Evolutionary conservation across 2,329 filamentous ascomycete genomes (phyloP).

Genomic region (Ophiostoma populinum): DNA sequence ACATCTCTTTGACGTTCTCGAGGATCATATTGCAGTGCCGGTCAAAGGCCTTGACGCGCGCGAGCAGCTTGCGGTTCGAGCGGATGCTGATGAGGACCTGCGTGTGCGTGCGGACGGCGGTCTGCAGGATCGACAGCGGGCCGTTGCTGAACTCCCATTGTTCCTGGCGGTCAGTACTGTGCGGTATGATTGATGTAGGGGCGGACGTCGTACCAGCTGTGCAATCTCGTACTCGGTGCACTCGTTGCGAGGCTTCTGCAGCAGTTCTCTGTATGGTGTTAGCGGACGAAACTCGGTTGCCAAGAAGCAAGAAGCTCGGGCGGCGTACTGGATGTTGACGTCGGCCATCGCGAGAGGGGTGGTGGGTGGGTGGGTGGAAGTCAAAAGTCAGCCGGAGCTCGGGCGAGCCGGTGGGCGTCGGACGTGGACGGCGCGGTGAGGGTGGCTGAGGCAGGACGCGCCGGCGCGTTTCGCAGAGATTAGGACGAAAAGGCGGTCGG

Average conservation of each 20-base stretch:
- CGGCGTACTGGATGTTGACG: conserved; percentile 11
- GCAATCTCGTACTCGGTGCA: conserved; percentile 66
- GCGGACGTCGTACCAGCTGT: conserved; percentile 28
- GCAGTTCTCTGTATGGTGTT: conserved; percentile 9
- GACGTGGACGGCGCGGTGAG: not conserved
- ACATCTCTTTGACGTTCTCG: conserved; percentile 69
- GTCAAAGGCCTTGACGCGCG: conserved; percentile 95
- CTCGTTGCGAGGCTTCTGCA: conserved; percentile 13
- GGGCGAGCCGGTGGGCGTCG: too few relatives aligned
- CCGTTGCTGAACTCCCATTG: conserved; percentile 34
- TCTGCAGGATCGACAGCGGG: conserved; percentile 78
- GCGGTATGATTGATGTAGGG: not conserved
- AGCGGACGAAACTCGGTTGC: not conserved
- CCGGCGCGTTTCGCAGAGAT: not conserved
- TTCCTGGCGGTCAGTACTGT: conserved; percentile 19
- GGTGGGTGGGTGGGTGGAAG: not conserved
- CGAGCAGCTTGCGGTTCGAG: conserved; percentile 95
- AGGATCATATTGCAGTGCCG: conserved; percentile 80
- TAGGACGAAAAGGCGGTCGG: not conserved
- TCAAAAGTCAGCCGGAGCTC: too few relatives aligned
- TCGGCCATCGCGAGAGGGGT: conserved; percentile 7
- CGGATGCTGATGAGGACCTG: conserved; percentile 95
- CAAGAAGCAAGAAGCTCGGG: not conserved
- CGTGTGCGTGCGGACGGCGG: conserved; percentile 81
- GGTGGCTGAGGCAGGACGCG: not conserved